Evolutionary conservation across 176 grass and related monocot genomes (phyloP), one percentile per base, ranked within the genome.

Genomic region (Hyparrhenia diplandra): DNA sequence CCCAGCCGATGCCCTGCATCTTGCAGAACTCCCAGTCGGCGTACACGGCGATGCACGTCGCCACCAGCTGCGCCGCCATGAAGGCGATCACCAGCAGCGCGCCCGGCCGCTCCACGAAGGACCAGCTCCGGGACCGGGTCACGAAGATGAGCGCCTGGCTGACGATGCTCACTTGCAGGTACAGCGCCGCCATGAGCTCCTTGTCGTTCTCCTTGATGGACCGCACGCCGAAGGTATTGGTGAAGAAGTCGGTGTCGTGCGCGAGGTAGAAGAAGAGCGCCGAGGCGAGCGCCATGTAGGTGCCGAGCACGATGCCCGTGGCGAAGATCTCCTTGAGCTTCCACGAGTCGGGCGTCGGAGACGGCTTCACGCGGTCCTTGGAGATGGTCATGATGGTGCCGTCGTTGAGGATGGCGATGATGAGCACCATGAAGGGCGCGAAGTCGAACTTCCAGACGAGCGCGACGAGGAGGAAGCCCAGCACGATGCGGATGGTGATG

Each of bases 321-420:
- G 90, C 83, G 86, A 98, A 98, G 92, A 93, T 97, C 79, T 87
- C 89, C 24, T 64, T 88, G 52, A 98, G 92, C 92, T 98, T 98
- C 95, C 95, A 98, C n/a, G 95, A 98, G 67, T 98, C 95, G 0
- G 95, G 95, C 16, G 93, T 49, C 0, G 95, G 95, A 6, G 95
- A 98, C 3, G 95, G 90, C 88, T 93, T 95, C 13, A 98, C 95
- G 13, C 95, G 88, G 87, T 98, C 95, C 92, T 98, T 98, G 75
- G 95, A 98, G 67, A 98, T 98, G 82, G 95, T 98, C 95, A 98
- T 98, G 86, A 98, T 98, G 86, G 95, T 98, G 85, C 95, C 95
- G 72, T 98, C 95, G 77, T 98, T 98, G 82, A 98, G 89, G 81
- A 98, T 89, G 63, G 95, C 95, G 59, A 98, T 89, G 76, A 98